phyloP scores from a whole-genome alignment of 2,329 filamentous ascomycete species.

The Tothia fuscella region DNA sequence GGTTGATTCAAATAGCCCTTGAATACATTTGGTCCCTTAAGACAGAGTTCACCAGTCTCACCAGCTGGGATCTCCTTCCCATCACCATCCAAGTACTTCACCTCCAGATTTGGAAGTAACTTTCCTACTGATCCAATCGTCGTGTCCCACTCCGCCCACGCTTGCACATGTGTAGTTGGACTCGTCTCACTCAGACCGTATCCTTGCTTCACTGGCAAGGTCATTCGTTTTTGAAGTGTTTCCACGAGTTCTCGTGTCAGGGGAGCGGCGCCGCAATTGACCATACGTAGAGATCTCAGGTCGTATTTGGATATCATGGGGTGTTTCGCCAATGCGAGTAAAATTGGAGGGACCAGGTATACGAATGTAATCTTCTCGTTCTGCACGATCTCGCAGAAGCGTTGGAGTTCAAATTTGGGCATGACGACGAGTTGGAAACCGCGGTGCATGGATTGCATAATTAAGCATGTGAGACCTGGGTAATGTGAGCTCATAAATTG shows the following conservation, averaged over 20 bases:
- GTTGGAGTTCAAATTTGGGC: slow-evolving; percentile 69
- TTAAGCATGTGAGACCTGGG: slow-evolving; percentile 63
- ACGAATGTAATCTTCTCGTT: slow-evolving; percentile 62
- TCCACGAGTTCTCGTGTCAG: slow-evolving; percentile 70
- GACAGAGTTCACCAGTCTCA: slow-evolving; percentile 48
- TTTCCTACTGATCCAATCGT: slow-evolving; percentile 68
- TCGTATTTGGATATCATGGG: slow-evolving; percentile 71
- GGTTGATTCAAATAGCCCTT: slow-evolving; percentile 53
- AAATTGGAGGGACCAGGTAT: slow-evolving; percentile 75
- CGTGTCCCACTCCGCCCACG: slow-evolving; percentile 63
- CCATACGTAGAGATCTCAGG: slow-evolving; percentile 63
- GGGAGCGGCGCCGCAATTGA: slow-evolving; percentile 81
- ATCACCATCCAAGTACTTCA: slow-evolving; percentile 56
- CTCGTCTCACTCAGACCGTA: slow-evolving; percentile 85
- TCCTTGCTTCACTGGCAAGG: slow-evolving; percentile 77
- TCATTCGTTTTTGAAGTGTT: slow-evolving; percentile 59
- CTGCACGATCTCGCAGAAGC: slow-evolving; percentile 67
- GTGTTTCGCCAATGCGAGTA: slow-evolving; percentile 69
- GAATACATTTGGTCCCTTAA: slow-evolving; percentile 72
- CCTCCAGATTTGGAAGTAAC: slow-evolving; percentile 66
- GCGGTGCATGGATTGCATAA: slow-evolving; percentile 54
- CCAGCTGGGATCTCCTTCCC: slow-evolving; percentile 50
- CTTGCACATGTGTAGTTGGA: slow-evolving; percentile 53
- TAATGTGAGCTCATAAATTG: neutral
- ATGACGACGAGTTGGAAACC: slow-evolving; percentile 60